Conservation (phyloP, 164 flowering plant genomes). For the Cinnamomum chago region DNA sequence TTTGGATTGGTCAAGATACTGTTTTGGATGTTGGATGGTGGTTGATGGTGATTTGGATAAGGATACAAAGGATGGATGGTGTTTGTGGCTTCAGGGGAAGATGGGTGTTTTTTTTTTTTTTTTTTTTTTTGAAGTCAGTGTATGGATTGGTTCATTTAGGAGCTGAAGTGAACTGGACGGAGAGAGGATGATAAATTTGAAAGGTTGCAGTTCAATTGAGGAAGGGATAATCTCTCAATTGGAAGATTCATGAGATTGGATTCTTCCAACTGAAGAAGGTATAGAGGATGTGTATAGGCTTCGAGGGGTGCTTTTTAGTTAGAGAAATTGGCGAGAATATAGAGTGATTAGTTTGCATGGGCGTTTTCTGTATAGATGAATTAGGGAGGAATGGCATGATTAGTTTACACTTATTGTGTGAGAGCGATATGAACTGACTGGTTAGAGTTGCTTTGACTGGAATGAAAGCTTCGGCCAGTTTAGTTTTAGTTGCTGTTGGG, state of each 20-base stretch:
- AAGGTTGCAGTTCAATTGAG: background rate
- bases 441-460: background rate
- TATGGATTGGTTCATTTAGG: background rate
- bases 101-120: background rate
- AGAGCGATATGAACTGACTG: background rate
- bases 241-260: background rate
- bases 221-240: background rate
- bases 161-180: background rate
- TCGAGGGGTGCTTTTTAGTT: background rate
- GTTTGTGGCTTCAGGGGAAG: background rate
- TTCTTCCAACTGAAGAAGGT: background rate
- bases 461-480: background rate
- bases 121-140: background rate
- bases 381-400: background rate
- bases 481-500: too few species aligned
- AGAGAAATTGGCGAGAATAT: background rate
- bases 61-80: background rate
- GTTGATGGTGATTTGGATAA: background rate
- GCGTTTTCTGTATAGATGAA: too few species aligned
- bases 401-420: background rate
- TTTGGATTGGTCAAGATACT: too few species aligned
- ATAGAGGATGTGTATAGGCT: background rate
- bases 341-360: too few species aligned
- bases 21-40: background rate
- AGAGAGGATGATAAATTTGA: background rate